Conservation (phyloP, 495 filamentous ascomycete genomes). For the Penicillium parvum region DNA sequence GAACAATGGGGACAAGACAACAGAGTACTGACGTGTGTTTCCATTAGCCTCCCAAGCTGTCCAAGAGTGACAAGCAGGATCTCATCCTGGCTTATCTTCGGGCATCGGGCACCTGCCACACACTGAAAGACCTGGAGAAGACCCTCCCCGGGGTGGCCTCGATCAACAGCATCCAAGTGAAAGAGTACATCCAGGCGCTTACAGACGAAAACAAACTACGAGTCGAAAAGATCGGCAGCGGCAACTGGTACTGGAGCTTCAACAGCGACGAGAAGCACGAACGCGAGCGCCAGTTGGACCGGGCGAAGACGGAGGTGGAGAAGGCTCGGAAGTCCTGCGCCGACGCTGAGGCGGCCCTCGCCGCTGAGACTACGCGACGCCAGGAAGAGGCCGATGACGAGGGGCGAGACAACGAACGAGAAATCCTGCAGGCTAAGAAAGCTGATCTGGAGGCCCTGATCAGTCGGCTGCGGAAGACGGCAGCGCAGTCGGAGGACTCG, state of each 20-base stretch:
- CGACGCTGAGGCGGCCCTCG: slow-evolving; percentile 20
- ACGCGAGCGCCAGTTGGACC: slow-evolving; percentile 43
- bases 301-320: slow-evolving; percentile 51
- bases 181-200: slow-evolving; percentile 63
- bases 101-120: slow-evolving; percentile 59
- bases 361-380: slow-evolving; percentile 17
- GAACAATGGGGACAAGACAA: neutral
- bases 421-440: slow-evolving; percentile 22
- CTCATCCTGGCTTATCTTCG: slow-evolving; percentile 62
- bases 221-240: slow-evolving; percentile 75
- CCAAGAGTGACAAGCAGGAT: slow-evolving; percentile 56
- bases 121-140: slow-evolving; percentile 73
- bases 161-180: slow-evolving; percentile 66
- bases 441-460: slow-evolving; percentile 25
- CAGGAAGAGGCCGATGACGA: slow-evolving; percentile 16
- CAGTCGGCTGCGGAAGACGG: slow-evolving; percentile 17
- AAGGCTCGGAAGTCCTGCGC: slow-evolving; percentile 35
- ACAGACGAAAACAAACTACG: slow-evolving; percentile 61
- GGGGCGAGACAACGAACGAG: slow-evolving; percentile 18
- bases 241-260: slow-evolving; percentile 83
- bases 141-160: slow-evolving; percentile 59
- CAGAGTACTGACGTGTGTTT: slow-evolving; percentile 17
- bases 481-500: slow-evolving; percentile 32
- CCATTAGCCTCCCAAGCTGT: slow-evolving; percentile 63
- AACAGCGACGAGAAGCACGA: slow-evolving; percentile 55